Evolutionary conservation across 768 basidiomycete genomes (phyloP).

Genomic region (Lactarius deliciosus): DNA sequence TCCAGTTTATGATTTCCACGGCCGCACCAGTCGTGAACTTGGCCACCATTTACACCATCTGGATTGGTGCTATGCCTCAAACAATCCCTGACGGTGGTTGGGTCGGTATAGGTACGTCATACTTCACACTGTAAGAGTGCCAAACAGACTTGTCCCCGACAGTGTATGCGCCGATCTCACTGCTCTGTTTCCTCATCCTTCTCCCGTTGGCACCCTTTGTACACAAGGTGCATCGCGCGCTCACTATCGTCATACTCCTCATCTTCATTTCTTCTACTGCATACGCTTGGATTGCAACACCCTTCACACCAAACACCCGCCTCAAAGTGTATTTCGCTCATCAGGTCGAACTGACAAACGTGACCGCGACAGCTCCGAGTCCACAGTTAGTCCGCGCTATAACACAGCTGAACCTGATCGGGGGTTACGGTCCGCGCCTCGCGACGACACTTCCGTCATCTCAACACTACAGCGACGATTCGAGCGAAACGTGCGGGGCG

Average conservation of each 20-base stretch:
- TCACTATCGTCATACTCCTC: conserved; percentile 40
- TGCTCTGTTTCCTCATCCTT: conserved; percentile 51
- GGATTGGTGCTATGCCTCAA: conserved; percentile 47
- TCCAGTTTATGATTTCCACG: conserved; percentile 55
- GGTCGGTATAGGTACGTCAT: conserved; percentile 46
- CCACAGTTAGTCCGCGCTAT: conserved; percentile 36
- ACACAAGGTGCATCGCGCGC: conserved; percentile 46
- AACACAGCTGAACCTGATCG: conserved; percentile 48
- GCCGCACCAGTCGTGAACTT: conserved; percentile 55
- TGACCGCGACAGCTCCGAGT: neutral
- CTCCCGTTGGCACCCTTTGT: conserved; percentile 66
- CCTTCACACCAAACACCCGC: conserved; percentile 59
- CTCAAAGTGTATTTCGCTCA: conserved; percentile 75
- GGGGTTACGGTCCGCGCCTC: conserved; percentile 42
- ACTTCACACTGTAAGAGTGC: neutral
- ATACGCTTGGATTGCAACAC: conserved; percentile 51
- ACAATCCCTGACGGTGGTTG: conserved; percentile 63
- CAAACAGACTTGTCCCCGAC: conserved; percentile 14
- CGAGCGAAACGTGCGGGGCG: conserved; percentile 34
- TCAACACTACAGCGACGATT: conserved; percentile 35
- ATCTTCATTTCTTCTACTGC: conserved; percentile 42
- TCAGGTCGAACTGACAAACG: conserved; percentile 44
- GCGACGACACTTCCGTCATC: conserved; percentile 57
- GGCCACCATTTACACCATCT: conserved; percentile 46
- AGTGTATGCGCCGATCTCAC: conserved; percentile 53